Percentiles rank a stretch among this genome's conserved stretches.
Evolutionary conservation across 306 rosid genomes (phyloP).

Genomic region (Fragaria vesca): DNA sequence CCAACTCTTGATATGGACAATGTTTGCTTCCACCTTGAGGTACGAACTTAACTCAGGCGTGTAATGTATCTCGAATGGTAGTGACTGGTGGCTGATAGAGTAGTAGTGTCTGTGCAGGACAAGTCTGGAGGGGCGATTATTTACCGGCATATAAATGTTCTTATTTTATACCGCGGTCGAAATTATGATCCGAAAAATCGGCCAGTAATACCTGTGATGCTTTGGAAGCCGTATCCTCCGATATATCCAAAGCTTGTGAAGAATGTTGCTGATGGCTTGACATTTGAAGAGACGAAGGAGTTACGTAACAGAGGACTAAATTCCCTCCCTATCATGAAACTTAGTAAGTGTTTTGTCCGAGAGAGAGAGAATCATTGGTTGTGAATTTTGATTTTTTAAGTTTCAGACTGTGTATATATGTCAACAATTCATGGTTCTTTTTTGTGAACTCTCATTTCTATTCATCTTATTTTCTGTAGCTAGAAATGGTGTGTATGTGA

Average conservation of each 20-base stretch:
- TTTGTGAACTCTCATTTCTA: not conserved
- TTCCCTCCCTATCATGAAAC: constrained; percentile 65
- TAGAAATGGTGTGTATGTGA: constrained; percentile 85
- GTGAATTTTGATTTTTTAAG: not conserved
- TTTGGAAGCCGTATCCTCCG: constrained; percentile 95
- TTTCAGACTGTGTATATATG: not conserved
- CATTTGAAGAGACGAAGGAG: constrained; percentile 69
- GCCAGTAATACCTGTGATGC: constrained; percentile 75
- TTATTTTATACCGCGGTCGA: constrained; percentile 70
- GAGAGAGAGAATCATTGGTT: not conserved
- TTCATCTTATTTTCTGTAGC: constrained; percentile 46
- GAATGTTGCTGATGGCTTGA: constrained; percentile 62
- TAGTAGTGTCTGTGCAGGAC: constrained; percentile 55
- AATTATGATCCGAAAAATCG: constrained; percentile 68
- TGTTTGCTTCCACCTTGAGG: constrained; percentile 91
- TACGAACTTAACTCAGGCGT: constrained; percentile 20
- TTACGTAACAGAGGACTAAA: constrained; percentile 70
- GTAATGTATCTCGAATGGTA: not conserved
- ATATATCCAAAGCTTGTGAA: constrained; percentile 89
- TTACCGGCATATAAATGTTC: constrained; percentile 61
- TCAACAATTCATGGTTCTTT: constrained; percentile 4
- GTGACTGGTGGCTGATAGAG: constrained; percentile 22
- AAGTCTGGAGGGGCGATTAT: constrained; percentile 78
- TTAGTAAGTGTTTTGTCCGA: constrained; percentile 52
- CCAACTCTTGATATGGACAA: constrained; percentile 94